Percentiles rank a stretch among this genome's conserved stretches.
Conservation (phyloP, 192 early-diverging fungal genomes). For the Entomortierella beljakovae region DNA sequence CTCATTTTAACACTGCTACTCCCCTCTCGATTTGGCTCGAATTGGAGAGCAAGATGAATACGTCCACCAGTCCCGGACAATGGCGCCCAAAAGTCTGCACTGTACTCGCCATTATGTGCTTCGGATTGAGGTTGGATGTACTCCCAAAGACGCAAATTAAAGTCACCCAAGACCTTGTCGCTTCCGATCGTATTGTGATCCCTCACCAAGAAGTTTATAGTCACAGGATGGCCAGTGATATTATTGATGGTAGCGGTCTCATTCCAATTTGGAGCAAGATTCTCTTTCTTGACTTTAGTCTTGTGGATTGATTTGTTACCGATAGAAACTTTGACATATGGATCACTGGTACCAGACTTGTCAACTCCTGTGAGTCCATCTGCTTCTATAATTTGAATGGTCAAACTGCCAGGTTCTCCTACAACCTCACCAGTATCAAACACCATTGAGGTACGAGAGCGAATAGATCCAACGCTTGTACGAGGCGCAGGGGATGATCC, state of each 20-base stretch:
- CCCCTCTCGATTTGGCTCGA: conserved; percentile 18
- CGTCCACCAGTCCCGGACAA: conserved; percentile 32
- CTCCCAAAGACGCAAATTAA: conserved; percentile 66
- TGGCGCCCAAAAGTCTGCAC: conserved; percentile 45
- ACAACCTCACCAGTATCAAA: conserved; percentile 40
- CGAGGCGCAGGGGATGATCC: conserved; percentile 14
- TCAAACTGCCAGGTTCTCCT: conserved; percentile 52
- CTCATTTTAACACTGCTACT: conserved; percentile 6
- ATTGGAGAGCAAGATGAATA: conserved; percentile 41
- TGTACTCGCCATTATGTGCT: conserved; percentile 14
- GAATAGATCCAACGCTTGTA: conserved; percentile 33
- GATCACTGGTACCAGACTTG: conserved; percentile 71
- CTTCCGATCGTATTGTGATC: conserved; percentile 76
- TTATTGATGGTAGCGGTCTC: conserved; percentile 40
- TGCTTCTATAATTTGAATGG: conserved; percentile 59
- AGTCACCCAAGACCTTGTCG: conserved; percentile 74
- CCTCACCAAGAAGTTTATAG: conserved; percentile 69
- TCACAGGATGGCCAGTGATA: conserved; percentile 40
- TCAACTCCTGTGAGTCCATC: conserved; percentile 60
- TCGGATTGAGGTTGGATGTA: conserved; percentile 46
- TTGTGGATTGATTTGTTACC: conserved; percentile 73
- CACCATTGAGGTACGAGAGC: conserved; percentile 37
- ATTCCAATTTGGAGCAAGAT: conserved; percentile 72
- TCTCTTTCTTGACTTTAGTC: conserved; percentile 79
- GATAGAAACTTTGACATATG: conserved; percentile 72